Base-by-base conservation (phyloP, 805 yeast genomes). In the Candida arabinofermentans region DNA sequence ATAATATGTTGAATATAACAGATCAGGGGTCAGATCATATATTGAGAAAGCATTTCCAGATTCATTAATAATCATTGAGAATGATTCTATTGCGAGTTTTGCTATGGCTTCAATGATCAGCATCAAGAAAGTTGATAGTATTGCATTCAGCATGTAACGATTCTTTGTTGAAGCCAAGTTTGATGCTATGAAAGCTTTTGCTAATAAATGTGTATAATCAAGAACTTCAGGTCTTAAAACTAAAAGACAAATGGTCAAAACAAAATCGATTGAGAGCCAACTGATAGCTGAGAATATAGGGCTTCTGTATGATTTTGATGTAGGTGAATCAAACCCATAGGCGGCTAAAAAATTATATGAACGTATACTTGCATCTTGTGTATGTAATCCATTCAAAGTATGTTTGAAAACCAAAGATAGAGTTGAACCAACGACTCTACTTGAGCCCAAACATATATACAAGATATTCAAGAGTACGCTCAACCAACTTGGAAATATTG, bases 131-230 rank as follows among this genome's bases (percentile, higher is more conserved):
- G 56, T 36, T 5, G 66, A 49, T 3, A 54, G 23, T 2, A 63
- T 16, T 4, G 69, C 63, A 49, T 64, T 64, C 8, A 53, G 26
- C 5, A 55, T 39, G 26, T 55, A 53, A 37, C 61, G 47, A 35
- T 55, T 48, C 37, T 48, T 54, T 6, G 60, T 48, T 1, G 67
- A 61, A 0, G 66, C 60, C 18, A 65, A 33, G 21, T 50, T 61
- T 12, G 66, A 54, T 1, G 67, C 67, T n/a, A 65, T 49, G 30
- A 60, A 49, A 0, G 67, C 59, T 44, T 63, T 64, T 6, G 67
- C 60, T 26, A 62, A 44, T 9, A 64, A 24, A 31, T 57, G 53
- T 2, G 54, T 38, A 32, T 55, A 62, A 27, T 57, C 59, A 10
- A 59, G 47, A 2, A 51, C n/a, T 3, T 50, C 47, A 1, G 66